phyloP scores from a whole-genome alignment of 2,329 filamentous ascomycete species.

The Trichoderma polysporum region DNA sequence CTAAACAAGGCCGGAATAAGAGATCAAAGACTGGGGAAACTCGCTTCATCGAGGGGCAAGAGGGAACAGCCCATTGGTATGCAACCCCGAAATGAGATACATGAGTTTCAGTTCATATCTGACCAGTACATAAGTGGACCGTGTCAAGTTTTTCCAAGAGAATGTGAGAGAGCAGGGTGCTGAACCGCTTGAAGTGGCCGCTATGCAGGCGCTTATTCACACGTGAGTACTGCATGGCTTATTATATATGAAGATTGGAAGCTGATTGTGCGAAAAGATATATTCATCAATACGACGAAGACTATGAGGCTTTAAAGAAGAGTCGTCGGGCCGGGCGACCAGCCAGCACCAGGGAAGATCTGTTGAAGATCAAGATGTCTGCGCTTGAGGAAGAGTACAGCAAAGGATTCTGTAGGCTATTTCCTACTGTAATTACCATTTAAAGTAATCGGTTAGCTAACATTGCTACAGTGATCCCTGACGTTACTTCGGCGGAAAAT shows the following conservation, averaged over 20 bases:
- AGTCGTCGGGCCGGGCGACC: slow-evolving; percentile 76
- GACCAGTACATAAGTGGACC: slow-evolving; percentile 23
- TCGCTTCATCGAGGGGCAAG: slow-evolving; percentile 68
- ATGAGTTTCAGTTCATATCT: slow-evolving; percentile 14
- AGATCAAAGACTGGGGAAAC: slow-evolving; percentile 77
- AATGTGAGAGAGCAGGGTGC: slow-evolving; percentile 51
- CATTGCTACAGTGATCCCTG: slow-evolving; percentile 60
- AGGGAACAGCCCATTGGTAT: slow-evolving; percentile 73
- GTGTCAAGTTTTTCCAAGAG: slow-evolving; percentile 66
- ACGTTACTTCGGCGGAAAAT: slow-evolving; percentile 68
- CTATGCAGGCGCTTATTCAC: slow-evolving; percentile 61
- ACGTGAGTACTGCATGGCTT: slow-evolving; percentile 46
- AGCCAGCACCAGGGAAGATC: slow-evolving; percentile 71
- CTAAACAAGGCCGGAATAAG: slow-evolving; percentile 76
- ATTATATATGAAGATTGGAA: slow-evolving; percentile 14
- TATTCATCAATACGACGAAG: slow-evolving; percentile 68
- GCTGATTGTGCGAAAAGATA: slow-evolving; percentile 49
- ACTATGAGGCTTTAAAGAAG: slow-evolving; percentile 64
- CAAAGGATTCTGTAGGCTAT: slow-evolving; percentile 71
- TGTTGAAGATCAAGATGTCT: slow-evolving; percentile 69
- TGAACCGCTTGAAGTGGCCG: slow-evolving; percentile 51
- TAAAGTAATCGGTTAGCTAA: slow-evolving; percentile 19
- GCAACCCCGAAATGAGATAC: not conserved
- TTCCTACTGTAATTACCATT: not conserved
- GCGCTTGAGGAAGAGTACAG: slow-evolving; percentile 76